A percentile compares a stretch with the other conserved stretches of the same genome.
Conservation (phyloP, 768 basidiomycete species). For the Baorangia bicolor region DNA sequence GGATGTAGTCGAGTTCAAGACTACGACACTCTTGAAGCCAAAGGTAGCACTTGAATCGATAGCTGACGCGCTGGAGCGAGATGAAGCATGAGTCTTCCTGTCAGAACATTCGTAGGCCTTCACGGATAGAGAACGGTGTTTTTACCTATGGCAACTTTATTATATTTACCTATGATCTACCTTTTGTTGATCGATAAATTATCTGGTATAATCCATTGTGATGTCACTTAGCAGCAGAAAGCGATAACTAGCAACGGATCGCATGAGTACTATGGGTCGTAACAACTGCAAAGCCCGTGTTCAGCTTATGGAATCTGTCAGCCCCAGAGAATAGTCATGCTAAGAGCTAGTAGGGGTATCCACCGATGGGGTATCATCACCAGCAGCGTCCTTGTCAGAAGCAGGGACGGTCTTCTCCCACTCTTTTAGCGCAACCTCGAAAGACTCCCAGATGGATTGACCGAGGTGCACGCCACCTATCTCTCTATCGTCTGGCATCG, state of each 20-base stretch:
- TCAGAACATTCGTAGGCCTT: neutral
- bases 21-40: constrained; percentile 49
- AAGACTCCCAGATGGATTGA: constrained; percentile 72
- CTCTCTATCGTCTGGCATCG: constrained; percentile 62
- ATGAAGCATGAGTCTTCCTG: constrained; percentile 15
- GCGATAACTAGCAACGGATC: neutral
- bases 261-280: neutral
- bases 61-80: constrained; percentile 31
- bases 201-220: constrained; percentile 9
- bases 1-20: constrained; percentile 47
- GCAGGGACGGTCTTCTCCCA: constrained; percentile 52
- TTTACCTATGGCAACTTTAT: constrained; percentile 22
- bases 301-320: neutral
- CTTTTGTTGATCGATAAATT: constrained; percentile 25
- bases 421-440: constrained; percentile 61
- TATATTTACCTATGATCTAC: constrained; percentile 22
- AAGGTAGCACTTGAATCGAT: constrained; percentile 48
- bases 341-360: constrained; percentile 23
- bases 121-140: neutral
- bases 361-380: constrained; percentile 24
- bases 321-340: neutral
- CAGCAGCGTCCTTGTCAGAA: constrained; percentile 19
- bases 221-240: constrained; percentile 6
- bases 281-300: neutral
- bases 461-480: constrained; percentile 70